These are phyloP conservation scores for Aureobasidium pullulans DNA, from an alignment of 2,329 filamentous ascomycete genomes.

Conservation along the genomic window DNA sequence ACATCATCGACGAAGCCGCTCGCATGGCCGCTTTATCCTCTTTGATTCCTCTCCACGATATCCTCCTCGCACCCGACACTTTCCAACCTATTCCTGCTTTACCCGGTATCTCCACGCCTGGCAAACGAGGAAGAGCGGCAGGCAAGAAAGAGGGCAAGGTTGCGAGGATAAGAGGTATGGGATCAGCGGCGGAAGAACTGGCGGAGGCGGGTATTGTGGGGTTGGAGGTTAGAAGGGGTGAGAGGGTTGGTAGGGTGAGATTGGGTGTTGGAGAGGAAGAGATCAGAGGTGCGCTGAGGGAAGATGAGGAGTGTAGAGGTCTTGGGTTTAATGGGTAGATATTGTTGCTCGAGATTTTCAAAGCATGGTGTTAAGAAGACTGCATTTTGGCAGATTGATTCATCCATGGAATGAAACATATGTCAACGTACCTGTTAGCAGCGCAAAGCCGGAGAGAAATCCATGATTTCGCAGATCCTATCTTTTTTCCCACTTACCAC, in stretches of 20 bases:
- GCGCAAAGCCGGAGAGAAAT: too few species aligned
- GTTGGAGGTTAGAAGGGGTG: conserved; percentile 68
- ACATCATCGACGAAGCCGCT: conserved; percentile 80
- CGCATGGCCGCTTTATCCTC: conserved; percentile 57
- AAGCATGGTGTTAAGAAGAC: too few species aligned
- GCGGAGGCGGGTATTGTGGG: conserved; percentile 83
- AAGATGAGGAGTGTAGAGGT: conserved; percentile 79
- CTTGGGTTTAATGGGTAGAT: conserved; percentile 52
- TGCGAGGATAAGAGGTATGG: conserved; percentile 53
- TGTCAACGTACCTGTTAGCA: too few species aligned
- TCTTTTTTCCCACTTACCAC: too few species aligned
- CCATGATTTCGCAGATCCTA: too few species aligned
- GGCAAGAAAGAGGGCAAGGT: conserved; percentile 27
- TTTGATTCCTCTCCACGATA: conserved; percentile 53
- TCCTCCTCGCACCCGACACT: conserved; percentile 44
- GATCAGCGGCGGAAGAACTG: conserved; percentile 70
- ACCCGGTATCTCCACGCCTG: conserved; percentile 20
- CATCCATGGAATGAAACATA: too few species aligned
- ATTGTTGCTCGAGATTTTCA: not conserved
- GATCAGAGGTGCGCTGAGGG: conserved; percentile 76
- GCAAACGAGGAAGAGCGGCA: conserved; percentile 26
- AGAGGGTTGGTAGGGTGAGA: conserved; percentile 79
- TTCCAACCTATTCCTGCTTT: conserved; percentile 25
- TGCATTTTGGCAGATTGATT: too few species aligned
- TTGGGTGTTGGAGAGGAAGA: conserved; percentile 86